Conservation (phyloP, 805 yeast genomes). For the Isabelozyma gotoi region DNA sequence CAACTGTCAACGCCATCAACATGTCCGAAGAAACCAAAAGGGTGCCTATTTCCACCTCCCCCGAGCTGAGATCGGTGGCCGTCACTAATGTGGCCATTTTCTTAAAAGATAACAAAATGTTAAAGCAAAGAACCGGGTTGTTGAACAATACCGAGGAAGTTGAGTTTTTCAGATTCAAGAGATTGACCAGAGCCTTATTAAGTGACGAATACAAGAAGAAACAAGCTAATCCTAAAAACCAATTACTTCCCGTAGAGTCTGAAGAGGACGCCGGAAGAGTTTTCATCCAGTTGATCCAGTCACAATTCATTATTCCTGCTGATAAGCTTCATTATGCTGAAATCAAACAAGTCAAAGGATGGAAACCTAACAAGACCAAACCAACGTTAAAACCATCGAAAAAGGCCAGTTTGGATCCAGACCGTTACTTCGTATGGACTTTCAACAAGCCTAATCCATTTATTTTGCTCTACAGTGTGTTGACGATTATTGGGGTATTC, state of each 20-base stretch:
- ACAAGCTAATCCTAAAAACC: conserved; percentile 45
- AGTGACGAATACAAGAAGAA: conserved; percentile 66
- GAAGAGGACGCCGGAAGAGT: conserved; percentile 59
- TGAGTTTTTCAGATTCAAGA: conserved; percentile 85
- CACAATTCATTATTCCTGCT: conserved; percentile 74
- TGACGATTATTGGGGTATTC: conserved; percentile 65
- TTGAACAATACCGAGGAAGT: conserved; percentile 62
- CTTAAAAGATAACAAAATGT: conserved; percentile 59
- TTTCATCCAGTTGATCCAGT: conserved; percentile 67
- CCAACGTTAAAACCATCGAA: conserved; percentile 60
- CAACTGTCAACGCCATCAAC: background rate
- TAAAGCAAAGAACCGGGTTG: conserved; percentile 84
- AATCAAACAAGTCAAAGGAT: conserved; percentile 54
- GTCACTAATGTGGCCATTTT: conserved; percentile 71
- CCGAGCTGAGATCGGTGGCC: conserved; percentile 39
- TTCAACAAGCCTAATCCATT: conserved; percentile 71
- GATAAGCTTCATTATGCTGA: conserved; percentile 69
- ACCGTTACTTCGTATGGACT: conserved; percentile 82
- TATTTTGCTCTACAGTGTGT: conserved; percentile 59
- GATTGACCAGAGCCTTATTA: conserved; percentile 75
- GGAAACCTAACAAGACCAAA: conserved; percentile 59
- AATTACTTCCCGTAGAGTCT: conserved; percentile 42
- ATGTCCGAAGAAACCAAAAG: background rate
- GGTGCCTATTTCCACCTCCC: conserved; percentile 2
- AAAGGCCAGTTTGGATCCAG: conserved; percentile 60